These are phyloP conservation scores for Verticillium tricorpus DNA, from an alignment of 2,329 filamentous ascomycete genomes.

Conservation along the genomic window DNA sequence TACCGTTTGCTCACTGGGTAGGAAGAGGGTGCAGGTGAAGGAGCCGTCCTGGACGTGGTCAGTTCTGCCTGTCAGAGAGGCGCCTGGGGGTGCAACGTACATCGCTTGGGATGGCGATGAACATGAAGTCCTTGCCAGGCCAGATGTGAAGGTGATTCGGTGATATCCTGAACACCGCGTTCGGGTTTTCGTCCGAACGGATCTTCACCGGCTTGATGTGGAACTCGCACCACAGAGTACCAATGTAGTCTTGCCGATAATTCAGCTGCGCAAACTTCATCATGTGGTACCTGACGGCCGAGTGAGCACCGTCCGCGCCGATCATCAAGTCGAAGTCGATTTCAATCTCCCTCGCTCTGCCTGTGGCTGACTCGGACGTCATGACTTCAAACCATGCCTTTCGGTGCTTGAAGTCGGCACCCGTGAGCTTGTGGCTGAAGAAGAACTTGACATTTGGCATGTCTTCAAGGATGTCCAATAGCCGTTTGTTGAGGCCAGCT, in stretches of 20 bases:
- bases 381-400: slow-evolving; percentile 81
- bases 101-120: slow-evolving; percentile 84
- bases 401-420: slow-evolving; percentile 74
- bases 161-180: slow-evolving; percentile 66
- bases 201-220: slow-evolving; percentile 56
- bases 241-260: slow-evolving; percentile 92
- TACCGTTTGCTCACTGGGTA: slow-evolving; percentile 66
- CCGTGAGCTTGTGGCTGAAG: slow-evolving; percentile 91
- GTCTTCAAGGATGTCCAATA: slow-evolving; percentile 77
- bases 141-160: slow-evolving; percentile 96
- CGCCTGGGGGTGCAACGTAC: slow-evolving; percentile 29
- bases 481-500: slow-evolving; percentile 71
- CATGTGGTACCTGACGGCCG: slow-evolving; percentile 81
- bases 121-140: slow-evolving; percentile 94
- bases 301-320: slow-evolving; percentile 93
- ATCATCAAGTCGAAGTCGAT: slow-evolving; percentile 89
- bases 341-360: slow-evolving; percentile 67
- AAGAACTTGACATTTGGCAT: slow-evolving; percentile 87
- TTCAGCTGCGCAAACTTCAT: slow-evolving; percentile 94
- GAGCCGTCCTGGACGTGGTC: slow-evolving; percentile 62
- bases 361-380: slow-evolving; percentile 24
- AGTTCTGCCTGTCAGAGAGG: not conserved
- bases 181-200: slow-evolving; percentile 32
- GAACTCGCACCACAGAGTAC: slow-evolving; percentile 97
- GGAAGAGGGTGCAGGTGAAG: slow-evolving; percentile 93